phyloP scores from a whole-genome alignment of 495 filamentous ascomycete genomes.

The Bacidia rubella region DNA sequence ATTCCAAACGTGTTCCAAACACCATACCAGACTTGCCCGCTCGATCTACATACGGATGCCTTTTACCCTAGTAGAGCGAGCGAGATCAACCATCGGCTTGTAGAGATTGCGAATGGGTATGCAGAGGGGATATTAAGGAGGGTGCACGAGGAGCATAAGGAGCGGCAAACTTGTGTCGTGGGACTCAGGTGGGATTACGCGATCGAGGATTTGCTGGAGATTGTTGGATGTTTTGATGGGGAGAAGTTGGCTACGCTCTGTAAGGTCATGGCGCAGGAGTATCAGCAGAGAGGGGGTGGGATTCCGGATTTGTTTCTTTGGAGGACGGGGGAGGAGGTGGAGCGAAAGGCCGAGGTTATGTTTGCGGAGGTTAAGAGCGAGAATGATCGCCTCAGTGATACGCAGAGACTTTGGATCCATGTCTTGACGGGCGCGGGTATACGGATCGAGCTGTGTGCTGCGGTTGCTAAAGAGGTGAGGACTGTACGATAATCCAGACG shows the following conservation, averaged over 20 bases:
- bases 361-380: conserved; percentile 89
- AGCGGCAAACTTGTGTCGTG: conserved; percentile 66
- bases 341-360: conserved; percentile 45
- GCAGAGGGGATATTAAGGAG: conserved; percentile 51
- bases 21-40: conserved; percentile 78
- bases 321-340: conserved; percentile 32
- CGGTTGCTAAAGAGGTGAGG: conserved; percentile 59
- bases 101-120: conserved; percentile 66
- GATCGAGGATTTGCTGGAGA: conserved; percentile 65
- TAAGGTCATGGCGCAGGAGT: conserved; percentile 92
- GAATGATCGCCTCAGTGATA: conserved; percentile 93
- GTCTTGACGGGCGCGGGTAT: conserved; percentile 75
- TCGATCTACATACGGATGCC: conserved; percentile 86
- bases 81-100: conserved; percentile 81
- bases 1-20: conserved; percentile 96
- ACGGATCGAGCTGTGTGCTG: conserved; percentile 77
- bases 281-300: conserved; percentile 70
- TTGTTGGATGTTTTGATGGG: conserved; percentile 68
- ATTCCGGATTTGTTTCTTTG: conserved; percentile 92
- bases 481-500: conserved; percentile 8
- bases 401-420: conserved; percentile 93
- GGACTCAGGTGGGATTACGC: conserved; percentile 86
- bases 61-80: conserved; percentile 76
- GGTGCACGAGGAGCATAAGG: conserved; percentile 50
- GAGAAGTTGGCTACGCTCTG: conserved; percentile 69